Percentiles rank a stretch among this genome's conserved stretches.
Evolutionary conservation across 371 early-diverging fungal species (phyloP).

Genomic region (Circinella minor): DNA sequence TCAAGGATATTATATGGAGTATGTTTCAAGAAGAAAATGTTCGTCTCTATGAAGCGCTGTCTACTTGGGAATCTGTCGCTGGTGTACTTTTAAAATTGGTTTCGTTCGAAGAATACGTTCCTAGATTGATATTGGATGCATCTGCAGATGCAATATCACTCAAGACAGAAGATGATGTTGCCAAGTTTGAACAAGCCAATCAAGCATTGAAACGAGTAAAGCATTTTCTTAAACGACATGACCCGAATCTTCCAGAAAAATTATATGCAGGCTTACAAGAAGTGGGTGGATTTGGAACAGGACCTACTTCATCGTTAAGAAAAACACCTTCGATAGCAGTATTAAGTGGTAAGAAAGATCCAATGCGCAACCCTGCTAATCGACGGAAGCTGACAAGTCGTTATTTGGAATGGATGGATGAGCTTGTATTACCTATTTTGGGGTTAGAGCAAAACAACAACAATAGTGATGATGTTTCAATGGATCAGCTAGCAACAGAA

Average conservation of each 20-base stretch:
- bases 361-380: slow-evolving; percentile 34
- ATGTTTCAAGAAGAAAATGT: slow-evolving; percentile 34
- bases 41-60: slow-evolving; percentile 34
- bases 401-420: slow-evolving; percentile 54
- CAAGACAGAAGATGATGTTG: slow-evolving; percentile 33
- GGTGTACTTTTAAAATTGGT: slow-evolving; percentile 40
- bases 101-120: slow-evolving; percentile 44
- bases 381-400: slow-evolving; percentile 40
- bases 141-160: slow-evolving; percentile 27
- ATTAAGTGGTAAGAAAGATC: slow-evolving; percentile 28
- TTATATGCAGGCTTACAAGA: slow-evolving; percentile 29
- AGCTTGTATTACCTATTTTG: slow-evolving; percentile 41
- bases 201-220: slow-evolving; percentile 31
- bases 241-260: slow-evolving; percentile 32
- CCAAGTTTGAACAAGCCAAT: slow-evolving; percentile 26
- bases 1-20: slow-evolving; percentile 28
- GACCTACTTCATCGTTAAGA: neutral
- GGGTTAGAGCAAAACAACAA: slow-evolving; percentile 31
- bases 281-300: slow-evolving; percentile 29
- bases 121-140: slow-evolving; percentile 42
- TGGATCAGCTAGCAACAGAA: slow-evolving; percentile 8
- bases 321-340: slow-evolving; percentile 10
- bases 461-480: slow-evolving; percentile 12
- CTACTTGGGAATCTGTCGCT: slow-evolving; percentile 38
- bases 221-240: slow-evolving; percentile 30